Conservation (phyloP, 495 filamentous ascomycete species). For the Aspergillus taichungensis region DNA sequence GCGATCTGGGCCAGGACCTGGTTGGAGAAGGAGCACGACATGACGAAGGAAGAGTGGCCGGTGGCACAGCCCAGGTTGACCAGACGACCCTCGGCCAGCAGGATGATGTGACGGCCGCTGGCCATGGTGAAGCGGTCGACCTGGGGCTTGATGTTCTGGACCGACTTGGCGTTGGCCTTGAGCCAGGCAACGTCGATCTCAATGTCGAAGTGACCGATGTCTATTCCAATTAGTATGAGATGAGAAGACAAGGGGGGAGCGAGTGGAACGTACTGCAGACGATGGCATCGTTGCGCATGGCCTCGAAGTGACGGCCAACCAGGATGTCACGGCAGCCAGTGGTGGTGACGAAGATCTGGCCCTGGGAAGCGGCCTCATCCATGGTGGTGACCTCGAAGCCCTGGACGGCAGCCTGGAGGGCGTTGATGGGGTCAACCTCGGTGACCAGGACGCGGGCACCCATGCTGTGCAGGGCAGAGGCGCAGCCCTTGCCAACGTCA, state of each 20-base stretch:
- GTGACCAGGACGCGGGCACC: slow-evolving; percentile 95
- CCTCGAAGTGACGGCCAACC: slow-evolving; percentile 84
- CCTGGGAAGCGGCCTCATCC: slow-evolving; percentile 80
- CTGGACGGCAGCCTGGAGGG: slow-evolving; percentile 94
- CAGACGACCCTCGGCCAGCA: slow-evolving; percentile 94
- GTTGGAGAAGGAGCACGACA: slow-evolving; percentile 99
- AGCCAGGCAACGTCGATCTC: slow-evolving; percentile 99
- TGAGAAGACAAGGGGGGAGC: not conserved
- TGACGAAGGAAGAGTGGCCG: slow-evolving; percentile 98
- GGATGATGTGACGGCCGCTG: slow-evolving; percentile 93
- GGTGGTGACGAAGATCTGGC: slow-evolving; percentile 99
- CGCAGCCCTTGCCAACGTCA: slow-evolving; percentile 99
- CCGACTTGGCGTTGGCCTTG: slow-evolving; percentile 86
- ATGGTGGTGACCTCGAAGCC: slow-evolving; percentile 96
- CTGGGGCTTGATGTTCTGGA: slow-evolving; percentile 99
- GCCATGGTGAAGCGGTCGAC: slow-evolving; percentile 95
- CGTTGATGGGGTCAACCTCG: slow-evolving; percentile 99
- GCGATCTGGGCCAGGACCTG: slow-evolving; percentile 99
- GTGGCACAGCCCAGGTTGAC: slow-evolving; percentile 99
- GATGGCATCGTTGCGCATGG: slow-evolving; percentile 97
- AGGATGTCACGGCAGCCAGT: slow-evolving; percentile 99
- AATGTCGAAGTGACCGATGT: slow-evolving; percentile 99
- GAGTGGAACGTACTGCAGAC: slow-evolving; percentile 75
- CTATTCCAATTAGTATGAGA: slow-evolving; percentile 27
- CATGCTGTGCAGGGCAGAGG: slow-evolving; percentile 90